A percentile compares a stretch with the other conserved stretches of the same genome.
phyloP scores from a whole-genome alignment of 192 early-diverging fungal species.

The Mortierella hygrophila region DNA sequence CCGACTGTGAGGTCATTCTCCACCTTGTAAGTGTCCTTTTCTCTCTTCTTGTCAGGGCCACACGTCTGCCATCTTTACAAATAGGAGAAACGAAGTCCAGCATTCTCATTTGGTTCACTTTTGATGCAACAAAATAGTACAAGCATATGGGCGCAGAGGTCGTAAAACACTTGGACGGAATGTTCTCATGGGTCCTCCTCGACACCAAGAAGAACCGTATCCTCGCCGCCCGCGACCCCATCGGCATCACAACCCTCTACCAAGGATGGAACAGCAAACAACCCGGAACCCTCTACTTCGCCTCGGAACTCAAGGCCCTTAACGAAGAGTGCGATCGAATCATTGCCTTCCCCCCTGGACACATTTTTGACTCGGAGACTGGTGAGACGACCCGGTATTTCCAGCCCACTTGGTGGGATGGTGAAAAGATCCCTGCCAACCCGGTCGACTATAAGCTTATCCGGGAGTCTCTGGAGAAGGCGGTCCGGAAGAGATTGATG shows the following conservation, averaged over 20 bases:
- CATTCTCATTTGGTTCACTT: neutral
- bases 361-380: slow-evolving; percentile 87
- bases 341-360: slow-evolving; percentile 97
- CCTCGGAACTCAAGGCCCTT: slow-evolving; percentile 95
- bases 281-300: slow-evolving; percentile 92
- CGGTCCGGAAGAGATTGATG: slow-evolving; percentile 98
- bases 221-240: slow-evolving; percentile 94
- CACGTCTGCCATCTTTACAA: too few relatives aligned
- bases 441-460: slow-evolving; percentile 78
- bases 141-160: slow-evolving; percentile 86
- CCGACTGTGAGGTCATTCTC: slow-evolving; percentile 98
- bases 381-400: slow-evolving; percentile 89
- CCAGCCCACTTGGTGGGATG: slow-evolving; percentile 91
- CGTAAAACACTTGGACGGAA: slow-evolving; percentile 91
- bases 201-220: slow-evolving; percentile 85
- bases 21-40: slow-evolving; percentile 74
- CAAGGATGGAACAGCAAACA: slow-evolving; percentile 87
- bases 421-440: slow-evolving; percentile 62
- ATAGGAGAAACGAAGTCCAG: neutral
- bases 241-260: slow-evolving; percentile 99
- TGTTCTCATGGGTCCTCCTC: slow-evolving; percentile 96
- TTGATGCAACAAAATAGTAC: slow-evolving; percentile 68
- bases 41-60: neutral
- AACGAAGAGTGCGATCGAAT: slow-evolving; percentile 98
- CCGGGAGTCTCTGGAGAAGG: slow-evolving; percentile 83